Evolutionary conservation across 495 filamentous ascomycete species (phyloP), one percentile per base, ranked within the genome.

Genomic region (Trichoderma asperelloides): DNA sequence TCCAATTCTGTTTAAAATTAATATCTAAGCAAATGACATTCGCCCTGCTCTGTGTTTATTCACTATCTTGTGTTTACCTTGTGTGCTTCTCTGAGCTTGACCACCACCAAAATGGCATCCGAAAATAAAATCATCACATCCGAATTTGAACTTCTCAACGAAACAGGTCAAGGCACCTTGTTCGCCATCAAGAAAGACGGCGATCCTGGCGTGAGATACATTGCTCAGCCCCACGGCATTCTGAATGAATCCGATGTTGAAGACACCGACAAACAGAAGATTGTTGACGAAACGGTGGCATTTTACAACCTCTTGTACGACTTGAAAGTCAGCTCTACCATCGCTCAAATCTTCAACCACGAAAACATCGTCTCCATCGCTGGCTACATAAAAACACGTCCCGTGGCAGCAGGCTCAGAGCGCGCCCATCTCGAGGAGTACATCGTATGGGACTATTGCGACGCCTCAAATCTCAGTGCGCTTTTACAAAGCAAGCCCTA

Each of bases 381-480:
- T 64, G 73, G 74, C 49, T 11, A 16, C 27, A 60, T 60, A 16
- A 30, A 30, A 13, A 18, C 25, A 1, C 9, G 30, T 30, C 12
- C 55, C 11, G 27, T 13, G n/a, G 55, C 27, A 3, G 27, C 27
- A 18, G 13, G 1, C 7, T 18, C 25, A 21, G 16, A 60, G 55
- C 55, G 8, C 5, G 28, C 23, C 7, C 11, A 33, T 7, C 16
- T 30, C 25, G 9, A 67, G 39, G 43, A 66, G 13, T 74, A 72
- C 55, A 49, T 74, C 18, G 67, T 80, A 2, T 80, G 74, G 73
- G 79, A 82, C 68, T 77, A 69, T 25, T 78, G 75, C 67, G 78
- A 81, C 68, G 75, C 72, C 9, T 78, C 78, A 28, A 76, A 66
- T 21, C 68, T 81, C 47, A 28, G 25, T 30, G 55, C 27, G 30